These are phyloP conservation scores for Termitomyces sp. DNA, from an alignment of 768 basidiomycete genomes.

Conservation along the genomic window DNA sequence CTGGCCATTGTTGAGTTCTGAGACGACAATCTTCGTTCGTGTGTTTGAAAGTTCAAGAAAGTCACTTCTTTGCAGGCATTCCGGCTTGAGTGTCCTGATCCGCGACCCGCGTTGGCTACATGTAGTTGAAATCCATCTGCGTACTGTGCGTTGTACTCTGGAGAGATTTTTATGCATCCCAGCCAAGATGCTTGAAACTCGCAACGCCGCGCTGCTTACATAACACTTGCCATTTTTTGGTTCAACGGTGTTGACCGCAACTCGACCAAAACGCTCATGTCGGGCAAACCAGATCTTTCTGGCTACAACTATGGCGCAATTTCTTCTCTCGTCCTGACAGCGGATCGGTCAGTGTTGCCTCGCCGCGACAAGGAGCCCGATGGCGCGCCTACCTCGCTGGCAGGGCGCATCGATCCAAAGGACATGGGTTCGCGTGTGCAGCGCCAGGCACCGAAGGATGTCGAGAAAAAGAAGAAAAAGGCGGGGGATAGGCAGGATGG, in stretches of 20 bases:
- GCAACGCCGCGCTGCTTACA: not conserved
- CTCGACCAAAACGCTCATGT: constrained; percentile 8
- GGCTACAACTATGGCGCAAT: constrained; percentile 96
- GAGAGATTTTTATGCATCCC: too few relatives aligned
- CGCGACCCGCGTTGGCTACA: too few relatives aligned
- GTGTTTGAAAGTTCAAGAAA: not conserved
- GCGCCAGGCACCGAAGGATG: constrained; percentile 77
- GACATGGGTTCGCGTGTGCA: constrained; percentile 93
- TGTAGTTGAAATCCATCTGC: too few relatives aligned
- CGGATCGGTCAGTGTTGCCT: constrained; percentile 74
- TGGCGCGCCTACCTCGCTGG: constrained; percentile 90
- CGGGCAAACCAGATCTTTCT: constrained; percentile 72
- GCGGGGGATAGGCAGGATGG: constrained; percentile 55
- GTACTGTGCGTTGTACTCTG: too few relatives aligned
- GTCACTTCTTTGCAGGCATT: not conserved
- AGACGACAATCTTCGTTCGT: accelerated
- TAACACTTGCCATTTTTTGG: constrained; percentile 3
- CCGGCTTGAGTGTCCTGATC: not conserved
- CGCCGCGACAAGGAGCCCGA: constrained; percentile 94
- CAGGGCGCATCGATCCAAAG: constrained; percentile 80
- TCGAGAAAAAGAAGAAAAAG: constrained; percentile 93
- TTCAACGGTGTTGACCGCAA: not conserved
- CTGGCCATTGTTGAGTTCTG: not conserved
- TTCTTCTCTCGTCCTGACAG: constrained; percentile 91
- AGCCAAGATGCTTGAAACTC: too few relatives aligned